Base-by-base conservation (phyloP, 2,329 filamentous ascomycete species). In the Claviceps arundinis region DNA sequence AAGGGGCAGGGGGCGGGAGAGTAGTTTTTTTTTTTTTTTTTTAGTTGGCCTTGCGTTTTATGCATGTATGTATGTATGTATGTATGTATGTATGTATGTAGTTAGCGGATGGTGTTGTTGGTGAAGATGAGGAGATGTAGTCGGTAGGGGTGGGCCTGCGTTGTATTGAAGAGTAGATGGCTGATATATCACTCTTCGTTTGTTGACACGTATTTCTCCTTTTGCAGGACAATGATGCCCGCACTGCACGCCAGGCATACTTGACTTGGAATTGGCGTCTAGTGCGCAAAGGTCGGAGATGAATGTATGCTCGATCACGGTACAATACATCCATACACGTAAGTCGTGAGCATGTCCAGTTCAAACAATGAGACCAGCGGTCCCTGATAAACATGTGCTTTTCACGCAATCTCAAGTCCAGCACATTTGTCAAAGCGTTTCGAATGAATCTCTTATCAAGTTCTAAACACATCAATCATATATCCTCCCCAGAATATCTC, bases 1-100 rank as follows among this genome's bases (percentile, higher is more conserved):
- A 78, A 75, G 57, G 68, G 59, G 19, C 66, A 61, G 13, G 7
- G 5, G 8, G 22, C 34, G 22, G 7, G 8, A 5, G 38, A 4
- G 19, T 7, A 11, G 26, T 8, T 37, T 9, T 9, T 9, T 37
- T 17, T 19, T 17, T 9, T n/a, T 46, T 34, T 46, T 37, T 17
- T 37, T 41, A 16, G 5, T 3, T 8, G 38, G n/a, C 4, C 4
- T 34, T 46, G 30, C 9, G 17, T 13, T 17, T 2, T 30, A 5
- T 45, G 24, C 7, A 24, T 42, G n/a, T 11, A 40, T 40, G n/a
- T 7, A 17, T 40, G 7, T 7, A 41, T n/a, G n/a, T n/a, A n/a
- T n/a, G n/a, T 30, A 5, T 45, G 24, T 2, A 24, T 42, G n/a
- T 11, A 40, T 40, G n/a, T 7, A 17, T 40, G 7, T 7, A 41